phyloP scores from a whole-genome alignment of 164 flowering plant genomes.

The Malania oleifera region DNA sequence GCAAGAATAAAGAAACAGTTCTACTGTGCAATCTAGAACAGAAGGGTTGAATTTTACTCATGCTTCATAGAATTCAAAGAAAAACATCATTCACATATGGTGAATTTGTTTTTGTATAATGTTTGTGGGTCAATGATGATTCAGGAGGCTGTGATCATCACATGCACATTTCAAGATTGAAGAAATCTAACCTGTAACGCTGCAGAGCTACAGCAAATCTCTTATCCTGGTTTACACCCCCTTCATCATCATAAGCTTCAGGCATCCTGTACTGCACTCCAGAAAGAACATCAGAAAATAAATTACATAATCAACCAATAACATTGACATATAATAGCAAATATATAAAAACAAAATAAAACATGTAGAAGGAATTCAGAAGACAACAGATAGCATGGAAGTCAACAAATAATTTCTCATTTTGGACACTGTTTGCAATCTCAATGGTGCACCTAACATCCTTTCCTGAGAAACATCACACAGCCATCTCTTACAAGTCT shows the following conservation, averaged over 20 bases:
- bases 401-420: no score
- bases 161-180: neutral
- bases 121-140: neutral
- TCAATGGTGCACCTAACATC: no score
- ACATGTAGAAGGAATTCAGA: no score
- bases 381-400: no score
- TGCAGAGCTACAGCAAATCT: slow-evolving; percentile 82
- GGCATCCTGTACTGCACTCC: slow-evolving; percentile 89
- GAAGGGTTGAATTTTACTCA: neutral
- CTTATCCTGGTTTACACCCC: slow-evolving; percentile 87
- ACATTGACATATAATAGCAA: neutral
- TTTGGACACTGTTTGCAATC: no score
- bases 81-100: no score
- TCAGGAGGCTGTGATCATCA: neutral
- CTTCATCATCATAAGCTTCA: slow-evolving; percentile 91
- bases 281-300: slow-evolving; percentile 6
- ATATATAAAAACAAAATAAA: no score
- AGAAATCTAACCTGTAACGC: slow-evolving; percentile 68
- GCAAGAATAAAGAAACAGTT: neutral
- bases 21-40: neutral
- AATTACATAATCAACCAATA: neutral
- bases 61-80: neutral
- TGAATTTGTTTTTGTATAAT: no score
- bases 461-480: no score
- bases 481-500: no score